Evolutionary conservation across 2,329 filamentous ascomycete genomes (phyloP), one percentile per base, ranked within the genome.

Genomic region (Fusarium citri): DNA sequence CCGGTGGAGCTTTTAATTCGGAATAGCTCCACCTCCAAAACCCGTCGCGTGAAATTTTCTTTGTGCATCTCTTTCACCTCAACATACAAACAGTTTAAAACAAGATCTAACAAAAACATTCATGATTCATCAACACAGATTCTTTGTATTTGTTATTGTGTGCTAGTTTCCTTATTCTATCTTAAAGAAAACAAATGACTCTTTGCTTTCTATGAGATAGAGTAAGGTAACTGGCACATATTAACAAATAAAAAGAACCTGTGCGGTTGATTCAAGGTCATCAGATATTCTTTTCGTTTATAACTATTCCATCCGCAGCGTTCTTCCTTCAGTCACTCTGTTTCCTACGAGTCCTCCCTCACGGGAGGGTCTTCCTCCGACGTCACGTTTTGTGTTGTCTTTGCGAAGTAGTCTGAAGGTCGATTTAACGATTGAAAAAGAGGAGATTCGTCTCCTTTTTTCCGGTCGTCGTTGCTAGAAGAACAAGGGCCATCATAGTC

Each of bases 401-500:
- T 73, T 34, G 67, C 71, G 76, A 78, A 78, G 79, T 73, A 72
- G 80, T 79, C 78, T 80, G 78, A 78, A 69, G 66, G 71, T 54
- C 55, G 55, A 66, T 64, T 72, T 49, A 53, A 59, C 55, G 34
- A 54, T 57, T 42, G 34, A 57, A 23, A n/a, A 16, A 16, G 31
- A 48, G 20, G 14, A n/a, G 31, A 30, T 10, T 42, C 47, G 10
- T 53, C 25, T 50, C 20, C 37, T 48, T 74, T 49, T 37, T 23
- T 40, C n/a, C 12, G 57, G 57, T 66, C 59, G 61, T 59, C 72
- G 78, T 78, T 85, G 83, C 84, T 73, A 85, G 80, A 85, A 73
- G 55, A 71, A 77, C 74, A 78, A 76, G 84, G 83, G 80, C 83
- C 83, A 84, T 86, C 84, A 86, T 86, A 86, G 84, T 86, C 84